Evolutionary conservation across 352 stramenopile species (phyloP), one percentile per base, ranked within the genome.

Genomic region (Globisporangium perplexum): DNA sequence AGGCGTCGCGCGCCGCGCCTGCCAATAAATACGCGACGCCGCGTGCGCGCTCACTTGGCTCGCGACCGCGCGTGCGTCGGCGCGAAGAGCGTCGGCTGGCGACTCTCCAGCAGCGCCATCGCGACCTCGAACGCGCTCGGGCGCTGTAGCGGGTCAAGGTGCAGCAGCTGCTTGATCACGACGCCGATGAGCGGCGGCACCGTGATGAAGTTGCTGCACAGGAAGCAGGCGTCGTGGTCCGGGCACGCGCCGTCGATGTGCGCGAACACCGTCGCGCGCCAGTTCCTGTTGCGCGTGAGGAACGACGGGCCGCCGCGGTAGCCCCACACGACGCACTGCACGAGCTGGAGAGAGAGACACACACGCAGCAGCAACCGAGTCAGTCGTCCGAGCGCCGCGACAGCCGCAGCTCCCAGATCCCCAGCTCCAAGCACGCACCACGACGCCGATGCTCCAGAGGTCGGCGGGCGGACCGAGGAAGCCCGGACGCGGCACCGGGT

Each of bases 271-370:
- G 88, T 71, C 59, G 69, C 67, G 15, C 82, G 70, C 81, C 80
- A 94, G 53, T 86, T 87, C 11, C 69, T 71, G 22, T 72, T 79
- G 2, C 59, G 57, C 15, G 68, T 53, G 11, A 90, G 60, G 59
- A 88, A 91, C 33, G 74, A 83, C 20, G 77, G 74, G 3, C 77
- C 76, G 28, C 80, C 79, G 18, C 74, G 72, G 51, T 90, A 94
- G 0, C 81, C 82, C 82, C 82, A 93, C 8, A 93, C 76, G 15
- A 88, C 65, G 38, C 77, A 91, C 57, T 94, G 77, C 12, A 92
- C 83, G 35, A 91, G 62, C 76, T 90, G 59, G 18, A 18, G n/a
- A n/a, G n/a, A n/a, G n/a, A n/a, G n/a, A n/a, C n/a, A 11, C 22
- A 68, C 4, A 22, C 51, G 53, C 24, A 60, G 20, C 7, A 41